Evolutionary conservation across 768 basidiomycete species (phyloP).

Genomic region (Boletus vermiculosoides): DNA sequence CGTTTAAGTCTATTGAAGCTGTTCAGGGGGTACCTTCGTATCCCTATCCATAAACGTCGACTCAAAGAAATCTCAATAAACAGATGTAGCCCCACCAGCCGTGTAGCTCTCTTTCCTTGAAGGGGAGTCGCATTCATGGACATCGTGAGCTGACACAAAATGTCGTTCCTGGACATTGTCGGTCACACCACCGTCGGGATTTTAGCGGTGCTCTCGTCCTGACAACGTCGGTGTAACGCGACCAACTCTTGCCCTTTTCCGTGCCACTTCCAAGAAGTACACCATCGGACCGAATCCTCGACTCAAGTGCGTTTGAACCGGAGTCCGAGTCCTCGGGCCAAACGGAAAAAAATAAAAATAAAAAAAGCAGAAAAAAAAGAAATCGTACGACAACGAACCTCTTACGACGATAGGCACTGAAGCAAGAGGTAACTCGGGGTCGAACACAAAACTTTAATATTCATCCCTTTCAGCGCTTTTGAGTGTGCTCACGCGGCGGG

Average conservation of each 20-base stretch:
- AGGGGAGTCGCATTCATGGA: background rate
- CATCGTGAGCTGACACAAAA: background rate
- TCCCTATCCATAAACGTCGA: background rate
- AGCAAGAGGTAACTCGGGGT: background rate
- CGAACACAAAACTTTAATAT: background rate
- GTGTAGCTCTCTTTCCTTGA: background rate
- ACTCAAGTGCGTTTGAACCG: constrained; percentile 13
- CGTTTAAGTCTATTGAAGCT: background rate
- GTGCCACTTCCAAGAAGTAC: background rate
- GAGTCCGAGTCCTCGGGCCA: background rate
- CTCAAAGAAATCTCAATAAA: background rate
- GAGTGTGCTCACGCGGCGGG: background rate
- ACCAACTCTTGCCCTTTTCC: background rate
- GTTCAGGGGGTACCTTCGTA: background rate
- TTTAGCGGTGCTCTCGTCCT: background rate
- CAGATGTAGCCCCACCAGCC: background rate
- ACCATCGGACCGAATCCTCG: background rate
- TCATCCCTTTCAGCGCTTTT: background rate
- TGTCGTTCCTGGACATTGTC: background rate
- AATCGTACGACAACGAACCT: background rate
- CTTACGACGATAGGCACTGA: background rate
- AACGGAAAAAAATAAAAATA: background rate
- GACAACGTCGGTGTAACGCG: background rate
- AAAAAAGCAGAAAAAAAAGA: too few species aligned
- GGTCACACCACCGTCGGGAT: background rate